Base-by-base conservation (phyloP, 331 rosid species). In the Stylosanthes scabra region DNA sequence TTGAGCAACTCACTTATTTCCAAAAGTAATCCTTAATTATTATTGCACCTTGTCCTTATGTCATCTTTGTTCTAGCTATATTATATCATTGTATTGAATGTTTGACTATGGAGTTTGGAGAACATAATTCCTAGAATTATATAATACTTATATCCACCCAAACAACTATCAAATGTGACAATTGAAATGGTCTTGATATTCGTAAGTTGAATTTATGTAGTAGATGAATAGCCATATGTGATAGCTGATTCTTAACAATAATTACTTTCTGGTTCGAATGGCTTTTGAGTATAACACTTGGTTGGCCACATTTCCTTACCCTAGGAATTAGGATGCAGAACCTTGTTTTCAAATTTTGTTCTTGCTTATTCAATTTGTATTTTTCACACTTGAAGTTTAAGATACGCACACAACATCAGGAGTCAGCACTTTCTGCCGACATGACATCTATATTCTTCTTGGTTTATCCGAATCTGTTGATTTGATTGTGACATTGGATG, bases 1-100 rank as follows among this genome's bases (percentile, higher is more conserved):
- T 93, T 39, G 97, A 91, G 81, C 90, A 83, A 66, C 84, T 93
- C 39, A 47, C 81, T 75, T 45, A 74, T 71, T 93, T 93, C 85
- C 89, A 64, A 80, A 45, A 54, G 3, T 59, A 75, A 72, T 49
- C 37, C 25, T 15, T 29, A 15, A 29, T 42, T 59, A 46, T 7
- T 20, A 28, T 13, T n/a, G n/a, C n/a, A 50, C 20, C n/a, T n/a
- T 8, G 41, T 72, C 25, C 45, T 10, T 63, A 57, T 59, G 37
- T 15, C 65, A 25, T 27, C 56, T 10, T 58, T 47, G 76, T 59
- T 72, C 40, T 45, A 63, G 55, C 55, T 11, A 70, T n/a, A n/a
- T n/a, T n/a, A n/a, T n/a, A n/a, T n/a, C n/a, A n/a, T n/a, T n/a
- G n/a, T 54, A 27, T 49, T 51, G 55, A 60, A 50, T 13, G 49